These are phyloP conservation scores for Phytophthora sansomeana DNA, from an alignment of 352 stramenopile species.

Conservation along the genomic window DNA sequence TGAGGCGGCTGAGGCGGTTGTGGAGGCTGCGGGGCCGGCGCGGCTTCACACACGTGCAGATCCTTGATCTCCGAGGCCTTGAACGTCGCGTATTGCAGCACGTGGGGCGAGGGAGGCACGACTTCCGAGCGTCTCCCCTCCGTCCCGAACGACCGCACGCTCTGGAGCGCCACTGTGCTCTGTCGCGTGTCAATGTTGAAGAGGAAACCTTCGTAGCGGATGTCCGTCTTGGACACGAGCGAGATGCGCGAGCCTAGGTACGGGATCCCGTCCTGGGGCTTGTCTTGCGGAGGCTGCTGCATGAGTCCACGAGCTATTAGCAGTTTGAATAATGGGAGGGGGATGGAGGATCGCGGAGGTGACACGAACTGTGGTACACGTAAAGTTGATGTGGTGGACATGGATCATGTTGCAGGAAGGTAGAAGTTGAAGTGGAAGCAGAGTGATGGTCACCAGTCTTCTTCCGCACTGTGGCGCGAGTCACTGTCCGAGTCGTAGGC, in stretches of 20 bases:
- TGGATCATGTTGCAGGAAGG: constrained; percentile 4
- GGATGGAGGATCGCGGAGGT: constrained; percentile 9
- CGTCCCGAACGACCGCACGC: constrained; percentile 85
- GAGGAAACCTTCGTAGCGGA: constrained; percentile 86
- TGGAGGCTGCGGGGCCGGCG: constrained; percentile 36
- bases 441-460: constrained; percentile 32
- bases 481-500: constrained; percentile 73
- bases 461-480: constrained; percentile 18
- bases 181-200: constrained; percentile 90
- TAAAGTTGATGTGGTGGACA: not conserved
- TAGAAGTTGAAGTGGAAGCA: constrained; percentile 5
- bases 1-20: constrained; percentile 21
- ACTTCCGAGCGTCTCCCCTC: constrained; percentile 79
- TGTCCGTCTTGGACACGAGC: constrained; percentile 90
- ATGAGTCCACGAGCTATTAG: constrained; percentile 3
- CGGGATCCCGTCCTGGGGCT: constrained; percentile 65
- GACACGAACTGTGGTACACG: not conserved
- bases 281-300: constrained; percentile 41
- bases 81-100: constrained; percentile 85
- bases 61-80: constrained; percentile 90
- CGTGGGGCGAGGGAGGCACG: constrained; percentile 75
- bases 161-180: constrained; percentile 84
- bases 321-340: not conserved
- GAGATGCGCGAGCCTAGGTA: constrained; percentile 87
- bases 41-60: constrained; percentile 84